Base-by-base conservation (phyloP, 2,329 filamentous ascomycete species). In the Talaromyces sp. region DNA sequence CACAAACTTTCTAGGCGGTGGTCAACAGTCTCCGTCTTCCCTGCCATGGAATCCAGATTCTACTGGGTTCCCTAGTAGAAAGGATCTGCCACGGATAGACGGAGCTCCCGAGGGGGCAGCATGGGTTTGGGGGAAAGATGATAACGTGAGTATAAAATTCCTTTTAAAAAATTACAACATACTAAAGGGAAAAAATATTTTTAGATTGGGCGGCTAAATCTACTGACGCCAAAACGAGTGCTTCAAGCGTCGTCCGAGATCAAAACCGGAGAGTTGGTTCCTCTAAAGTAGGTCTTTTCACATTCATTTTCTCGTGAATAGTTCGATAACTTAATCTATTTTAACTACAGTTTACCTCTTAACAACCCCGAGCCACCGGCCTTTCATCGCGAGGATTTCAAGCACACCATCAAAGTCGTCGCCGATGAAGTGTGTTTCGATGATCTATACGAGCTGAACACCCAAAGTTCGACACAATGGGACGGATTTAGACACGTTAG, bases 71-170 rank as follows among this genome's bases (percentile, higher is more conserved):
- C 84, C 84, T 0, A 78, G 77, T 0, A 75, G 82, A 15, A 80
- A 81, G 58, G 80, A 86, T 57, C 74, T 86, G 4, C 56, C 60
- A 13, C 25, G 72, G 22, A 77, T 85, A 42, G 72, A 79, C 1
- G 80, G 80, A 36, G 82, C 82, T 1, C 84, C 84, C 0, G 74
- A 81, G 19, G 82, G 78, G 30, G 83, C 84, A 19, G 83, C 84
- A 19, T 87, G 84, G 84, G 81, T 85, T 28, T 86, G 84, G 84
- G 84, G 84, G 13, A 75, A 82, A 47, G 75, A 84, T 68, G 84
- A 85, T 65, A 73, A 78, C 65, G 78, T 84, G 65, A n/a, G 66
- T 65, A 28, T 11, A 53, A 51, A 25, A 30, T 47, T 27, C 13
- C 11, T 55, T 36, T 59, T 57, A 17, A 15, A 8, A 30, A n/a